phyloP scores from a whole-genome alignment of 805 yeast genomes.

The Myxozyma melibiosi region DNA sequence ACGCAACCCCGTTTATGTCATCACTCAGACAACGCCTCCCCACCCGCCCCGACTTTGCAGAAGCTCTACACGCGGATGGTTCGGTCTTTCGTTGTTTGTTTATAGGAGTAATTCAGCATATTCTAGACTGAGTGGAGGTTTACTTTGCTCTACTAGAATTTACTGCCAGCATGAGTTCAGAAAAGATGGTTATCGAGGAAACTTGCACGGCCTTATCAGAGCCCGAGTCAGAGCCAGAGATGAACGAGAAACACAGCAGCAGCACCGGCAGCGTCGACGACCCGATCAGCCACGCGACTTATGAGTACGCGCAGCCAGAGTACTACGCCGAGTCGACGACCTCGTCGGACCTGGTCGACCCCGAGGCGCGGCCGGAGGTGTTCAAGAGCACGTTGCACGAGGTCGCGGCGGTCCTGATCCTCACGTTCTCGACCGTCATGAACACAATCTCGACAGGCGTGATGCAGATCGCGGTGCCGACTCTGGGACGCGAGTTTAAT shows the following conservation, averaged over 20 bases:
- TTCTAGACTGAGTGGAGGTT: too few species aligned
- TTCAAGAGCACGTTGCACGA: constrained; percentile 45
- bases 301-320: neutral
- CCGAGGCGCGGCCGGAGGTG: constrained; percentile 43
- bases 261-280: neutral
- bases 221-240: neutral
- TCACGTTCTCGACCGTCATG: constrained; percentile 49
- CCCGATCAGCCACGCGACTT: constrained; percentile 4
- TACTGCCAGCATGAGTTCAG: too few species aligned
- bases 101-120: too few species aligned
- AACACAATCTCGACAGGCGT: constrained; percentile 45
- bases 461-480: constrained; percentile 45
- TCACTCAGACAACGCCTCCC: too few species aligned
- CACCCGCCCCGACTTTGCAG: too few species aligned
- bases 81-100: too few species aligned
- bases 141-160: too few species aligned
- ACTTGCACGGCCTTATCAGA: too few species aligned
- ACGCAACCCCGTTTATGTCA: too few species aligned
- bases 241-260: too few species aligned
- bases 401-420: constrained; percentile 40
- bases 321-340: neutral
- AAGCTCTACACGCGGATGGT: too few species aligned
- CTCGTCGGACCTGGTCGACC: neutral
- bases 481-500: constrained; percentile 44
- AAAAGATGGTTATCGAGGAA: too few species aligned